Evolutionary conservation across 179 eudicot genomes (phyloP).

Genomic region (Beta lomatogona): DNA sequence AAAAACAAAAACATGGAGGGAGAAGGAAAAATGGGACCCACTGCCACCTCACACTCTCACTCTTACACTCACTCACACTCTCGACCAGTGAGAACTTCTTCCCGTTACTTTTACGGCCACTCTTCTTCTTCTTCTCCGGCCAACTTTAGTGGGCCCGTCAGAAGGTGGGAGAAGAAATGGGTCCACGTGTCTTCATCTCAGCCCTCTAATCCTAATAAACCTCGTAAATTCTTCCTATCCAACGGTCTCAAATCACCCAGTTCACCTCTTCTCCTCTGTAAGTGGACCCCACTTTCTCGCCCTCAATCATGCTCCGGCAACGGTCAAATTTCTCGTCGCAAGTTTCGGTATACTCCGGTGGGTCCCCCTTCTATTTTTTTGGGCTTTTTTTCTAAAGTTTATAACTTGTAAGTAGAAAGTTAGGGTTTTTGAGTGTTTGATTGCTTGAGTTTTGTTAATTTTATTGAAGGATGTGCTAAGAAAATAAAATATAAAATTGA

Average conservation of each 20-base stretch:
- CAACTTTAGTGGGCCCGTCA: slow-evolving; percentile 74
- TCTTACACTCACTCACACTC: slow-evolving; percentile 14
- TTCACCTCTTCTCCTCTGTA: slow-evolving; percentile 54
- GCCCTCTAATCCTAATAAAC: slow-evolving; percentile 36
- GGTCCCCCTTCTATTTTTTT: slow-evolving; percentile 3
- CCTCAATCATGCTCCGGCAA: slow-evolving; percentile 9
- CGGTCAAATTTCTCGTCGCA: slow-evolving; percentile 25
- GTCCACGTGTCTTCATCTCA: slow-evolving; percentile 51
- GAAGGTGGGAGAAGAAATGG: slow-evolving; percentile 94
- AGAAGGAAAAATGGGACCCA: slow-evolving; percentile 24
- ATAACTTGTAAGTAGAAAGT: background rate
- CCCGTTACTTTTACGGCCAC: slow-evolving; percentile 30
- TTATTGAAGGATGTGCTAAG: background rate
- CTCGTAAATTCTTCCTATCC: slow-evolving; percentile 30
- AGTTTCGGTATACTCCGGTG: slow-evolving; percentile 41
- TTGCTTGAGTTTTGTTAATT: background rate
- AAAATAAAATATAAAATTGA: background rate
- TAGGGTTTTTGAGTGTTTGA: background rate
- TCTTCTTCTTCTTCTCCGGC: slow-evolving; percentile 35
- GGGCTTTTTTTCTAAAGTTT: background rate
- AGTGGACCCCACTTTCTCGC: slow-evolving; percentile 76
- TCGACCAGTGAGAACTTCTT: slow-evolving; percentile 33
- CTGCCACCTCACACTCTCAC: slow-evolving; percentile 12
- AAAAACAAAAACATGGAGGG: slow-evolving; percentile 28
- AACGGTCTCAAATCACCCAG: slow-evolving; percentile 28